Base-by-base conservation (phyloP, 495 filamentous ascomycete genomes). In the Aspergillus homomorphus region DNA sequence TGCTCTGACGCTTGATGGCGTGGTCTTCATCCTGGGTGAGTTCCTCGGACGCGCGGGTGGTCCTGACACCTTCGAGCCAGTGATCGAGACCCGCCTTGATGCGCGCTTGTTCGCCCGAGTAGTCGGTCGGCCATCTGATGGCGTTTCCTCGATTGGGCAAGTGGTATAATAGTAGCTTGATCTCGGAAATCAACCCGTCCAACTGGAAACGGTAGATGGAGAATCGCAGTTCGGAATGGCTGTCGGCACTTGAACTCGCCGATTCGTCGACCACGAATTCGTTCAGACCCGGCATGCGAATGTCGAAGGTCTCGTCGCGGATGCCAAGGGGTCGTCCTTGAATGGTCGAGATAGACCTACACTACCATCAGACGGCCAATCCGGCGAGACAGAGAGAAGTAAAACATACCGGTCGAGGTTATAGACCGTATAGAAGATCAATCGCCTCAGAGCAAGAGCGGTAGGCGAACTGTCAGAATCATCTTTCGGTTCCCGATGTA, bases 281-380 rank as follows among this genome's bases (percentile, higher is more conserved):
- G 9, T 49, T 46, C 4, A 55, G 3, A 5, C 21, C 48, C 30
- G 66, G 66, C 26, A 38, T 54, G 33, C 52, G 49, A 3, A 68
- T 55, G 22, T 68, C 66, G 19, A 68, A 68, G 0, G 62, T 65
- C 22, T 68, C 66, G 21, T 68, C 66, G 1, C 66, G 58, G 16
- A 68, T 68, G 14, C 66, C 66, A 18, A 68, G 53, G n/a, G 66
- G 66, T n/a, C 66, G 66, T 4, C 66, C 66, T 52, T 68, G 66
- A 18, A 68, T 68, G 1, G 62, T 68, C 8, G 66, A 42, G 12
- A 68, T 63, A 8, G 66, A 65, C 18, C 64, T 67, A 15, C 19
- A 14, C 1, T 1, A 41, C n/a, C n/a, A n/a, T n/a, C n/a, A n/a
- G n/a, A n/a, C n/a, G n/a, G 8, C 15, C 26, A 45, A 18, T 7